phyloP scores from a whole-genome alignment of 495 filamentous ascomycete genomes.

The Daldinia concentrica region DNA sequence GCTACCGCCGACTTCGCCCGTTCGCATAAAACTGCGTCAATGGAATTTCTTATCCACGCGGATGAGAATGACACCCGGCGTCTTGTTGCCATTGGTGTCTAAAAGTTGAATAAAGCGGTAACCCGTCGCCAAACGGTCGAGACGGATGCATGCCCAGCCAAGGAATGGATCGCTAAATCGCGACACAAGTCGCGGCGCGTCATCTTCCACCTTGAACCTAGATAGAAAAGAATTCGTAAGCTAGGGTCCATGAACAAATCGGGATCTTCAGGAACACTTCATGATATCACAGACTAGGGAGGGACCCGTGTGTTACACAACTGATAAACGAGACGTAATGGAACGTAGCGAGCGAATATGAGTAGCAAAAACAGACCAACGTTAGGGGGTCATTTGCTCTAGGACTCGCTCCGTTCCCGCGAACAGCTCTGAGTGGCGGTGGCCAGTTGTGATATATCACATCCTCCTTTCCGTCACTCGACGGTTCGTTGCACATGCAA shows the following conservation, averaged over 20 bases:
- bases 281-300: slow-evolving; percentile 22
- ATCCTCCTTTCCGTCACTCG: slow-evolving; percentile 29
- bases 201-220: slow-evolving; percentile 86
- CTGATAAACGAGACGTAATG: slow-evolving; percentile 16
- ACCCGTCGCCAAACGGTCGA: slow-evolving; percentile 81
- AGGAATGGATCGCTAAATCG: slow-evolving; percentile 67
- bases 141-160: slow-evolving; percentile 88
- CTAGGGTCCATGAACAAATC: slow-evolving; percentile 31
- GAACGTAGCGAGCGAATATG: slow-evolving; percentile 13
- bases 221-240: slow-evolving; percentile 36
- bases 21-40: slow-evolving; percentile 28
- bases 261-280: slow-evolving; percentile 29
- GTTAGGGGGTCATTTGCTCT: background rate
- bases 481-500: slow-evolving; percentile 41
- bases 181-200: slow-evolving; percentile 51
- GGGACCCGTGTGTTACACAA: slow-evolving; percentile 26
- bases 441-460: slow-evolving; percentile 21
- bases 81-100: slow-evolving; percentile 67
- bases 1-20: slow-evolving; percentile 20
- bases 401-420: slow-evolving; percentile 24
- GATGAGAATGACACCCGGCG: slow-evolving; percentile 75
- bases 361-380: background rate
- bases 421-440: slow-evolving; percentile 2
- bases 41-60: slow-evolving; percentile 60
- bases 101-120: slow-evolving; percentile 78